Conservation (phyloP, 306 rosid genomes). For the Sicyos edulis region DNA sequence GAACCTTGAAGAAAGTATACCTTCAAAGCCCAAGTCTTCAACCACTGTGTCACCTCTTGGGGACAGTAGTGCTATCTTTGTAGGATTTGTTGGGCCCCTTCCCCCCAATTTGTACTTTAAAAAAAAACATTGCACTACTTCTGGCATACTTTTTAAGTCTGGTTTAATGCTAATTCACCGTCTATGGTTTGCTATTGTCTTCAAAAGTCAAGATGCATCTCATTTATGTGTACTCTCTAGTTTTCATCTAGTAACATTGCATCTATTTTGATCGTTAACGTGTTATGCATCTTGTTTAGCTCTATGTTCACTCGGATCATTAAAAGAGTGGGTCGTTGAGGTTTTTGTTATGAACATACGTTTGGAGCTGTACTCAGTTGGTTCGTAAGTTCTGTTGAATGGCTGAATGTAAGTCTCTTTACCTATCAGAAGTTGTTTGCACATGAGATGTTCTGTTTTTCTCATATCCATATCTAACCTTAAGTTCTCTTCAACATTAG, state of each 20-base stretch:
- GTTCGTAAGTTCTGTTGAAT: slow-evolving; percentile 30
- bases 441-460: slow-evolving; percentile 13
- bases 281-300: slow-evolving; percentile 22
- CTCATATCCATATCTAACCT: slow-evolving; percentile 11
- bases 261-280: background rate
- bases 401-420: slow-evolving; percentile 34
- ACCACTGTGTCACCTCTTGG: no score
- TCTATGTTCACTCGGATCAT: slow-evolving; percentile 22
- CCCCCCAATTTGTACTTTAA: no score
- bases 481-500: slow-evolving; percentile 38
- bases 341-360: slow-evolving; percentile 39
- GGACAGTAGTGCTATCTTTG: no score
- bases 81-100: no score
- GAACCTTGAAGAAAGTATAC: no score
- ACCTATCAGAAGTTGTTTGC: slow-evolving; percentile 16
- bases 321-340: slow-evolving; percentile 25
- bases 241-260: background rate
- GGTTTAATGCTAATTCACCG: background rate
- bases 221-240: background rate
- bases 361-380: slow-evolving; percentile 40
- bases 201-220: background rate
- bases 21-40: no score
- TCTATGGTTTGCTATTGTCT: background rate
- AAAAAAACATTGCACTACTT: no score
- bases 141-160: background rate